These are phyloP conservation scores for Angophora floribunda DNA, from an alignment of 345 rosid genomes.

Conservation along the genomic window DNA sequence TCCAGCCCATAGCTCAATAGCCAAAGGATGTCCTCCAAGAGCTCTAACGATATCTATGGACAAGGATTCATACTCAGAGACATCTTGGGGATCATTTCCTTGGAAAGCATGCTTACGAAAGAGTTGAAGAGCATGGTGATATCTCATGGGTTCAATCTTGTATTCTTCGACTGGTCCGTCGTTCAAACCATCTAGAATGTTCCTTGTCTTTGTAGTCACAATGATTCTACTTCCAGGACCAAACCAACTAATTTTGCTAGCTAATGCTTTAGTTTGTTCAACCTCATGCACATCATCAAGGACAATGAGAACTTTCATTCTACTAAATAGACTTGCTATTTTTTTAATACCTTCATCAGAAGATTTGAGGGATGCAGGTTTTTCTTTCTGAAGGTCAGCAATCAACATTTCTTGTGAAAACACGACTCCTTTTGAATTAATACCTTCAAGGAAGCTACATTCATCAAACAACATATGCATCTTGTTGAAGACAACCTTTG, in stretches of 20 bases:
- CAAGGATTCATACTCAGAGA: neutral
- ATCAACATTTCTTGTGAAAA: neutral
- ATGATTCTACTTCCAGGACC: neutral
- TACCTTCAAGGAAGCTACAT: neutral
- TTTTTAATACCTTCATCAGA: neutral
- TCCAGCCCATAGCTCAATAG: neutral
- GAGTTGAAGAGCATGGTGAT: neutral
- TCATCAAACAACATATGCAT: neutral
- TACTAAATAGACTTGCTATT: neutral
- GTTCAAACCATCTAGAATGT: neutral
- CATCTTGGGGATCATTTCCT: neutral
- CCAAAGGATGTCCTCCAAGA: neutral
- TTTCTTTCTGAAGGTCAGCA: neutral
- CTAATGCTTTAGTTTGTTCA: neutral
- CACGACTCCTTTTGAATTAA: neutral
- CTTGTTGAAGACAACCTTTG: neutral
- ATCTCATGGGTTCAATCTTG: neutral
- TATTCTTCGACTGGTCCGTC: neutral
- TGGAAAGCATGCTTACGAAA: neutral
- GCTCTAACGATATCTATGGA: neutral
- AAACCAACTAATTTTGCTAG: neutral
- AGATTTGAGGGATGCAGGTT: too few relatives aligned
- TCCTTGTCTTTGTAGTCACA: neutral
- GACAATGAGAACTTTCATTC: neutral
- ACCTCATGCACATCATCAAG: neutral